phyloP scores from a whole-genome alignment of 177 flowering plant genomes.

The Vitis hybrid region DNA sequence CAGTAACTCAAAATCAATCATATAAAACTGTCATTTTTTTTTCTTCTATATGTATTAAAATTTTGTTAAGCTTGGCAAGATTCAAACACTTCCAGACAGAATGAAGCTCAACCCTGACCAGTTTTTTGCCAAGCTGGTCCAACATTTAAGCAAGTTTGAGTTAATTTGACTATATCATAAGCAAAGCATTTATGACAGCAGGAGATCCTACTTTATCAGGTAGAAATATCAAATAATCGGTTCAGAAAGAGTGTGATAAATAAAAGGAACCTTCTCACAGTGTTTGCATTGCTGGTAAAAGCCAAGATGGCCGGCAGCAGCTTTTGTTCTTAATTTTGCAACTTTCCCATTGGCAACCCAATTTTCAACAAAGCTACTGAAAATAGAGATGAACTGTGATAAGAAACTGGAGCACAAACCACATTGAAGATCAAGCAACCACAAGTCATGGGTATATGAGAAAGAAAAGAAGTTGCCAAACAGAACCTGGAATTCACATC shows the following conservation, averaged over 20 bases:
- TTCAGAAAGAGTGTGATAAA: not conserved
- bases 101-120: too few species aligned
- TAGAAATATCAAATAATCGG: not conserved
- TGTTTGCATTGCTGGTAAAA: conserved; percentile 40
- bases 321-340: conserved; percentile 27
- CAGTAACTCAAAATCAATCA: too few species aligned
- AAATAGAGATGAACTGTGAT: conserved; percentile 1
- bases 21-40: too few species aligned
- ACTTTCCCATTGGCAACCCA: conserved; percentile 30
- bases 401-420: not conserved
- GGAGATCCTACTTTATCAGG: not conserved
- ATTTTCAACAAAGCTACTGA: conserved; percentile 18
- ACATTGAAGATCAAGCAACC: not conserved
- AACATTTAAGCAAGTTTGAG: too few species aligned
- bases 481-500: conserved; percentile 23
- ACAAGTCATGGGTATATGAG: not conserved
- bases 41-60: too few species aligned
- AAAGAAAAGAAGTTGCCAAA: not conserved
- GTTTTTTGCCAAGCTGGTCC: too few species aligned
- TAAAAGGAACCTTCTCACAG: conserved; percentile 33
- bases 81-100: too few species aligned
- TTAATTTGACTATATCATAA: too few species aligned
- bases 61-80: too few species aligned
- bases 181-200: too few species aligned
- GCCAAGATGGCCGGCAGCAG: conserved; percentile 21